Percentiles rank a stretch among this genome's conserved stretches.
These are phyloP conservation scores for Verticillium isaacii DNA, from an alignment of 2,329 filamentous ascomycete genomes.

Conservation along the genomic window DNA sequence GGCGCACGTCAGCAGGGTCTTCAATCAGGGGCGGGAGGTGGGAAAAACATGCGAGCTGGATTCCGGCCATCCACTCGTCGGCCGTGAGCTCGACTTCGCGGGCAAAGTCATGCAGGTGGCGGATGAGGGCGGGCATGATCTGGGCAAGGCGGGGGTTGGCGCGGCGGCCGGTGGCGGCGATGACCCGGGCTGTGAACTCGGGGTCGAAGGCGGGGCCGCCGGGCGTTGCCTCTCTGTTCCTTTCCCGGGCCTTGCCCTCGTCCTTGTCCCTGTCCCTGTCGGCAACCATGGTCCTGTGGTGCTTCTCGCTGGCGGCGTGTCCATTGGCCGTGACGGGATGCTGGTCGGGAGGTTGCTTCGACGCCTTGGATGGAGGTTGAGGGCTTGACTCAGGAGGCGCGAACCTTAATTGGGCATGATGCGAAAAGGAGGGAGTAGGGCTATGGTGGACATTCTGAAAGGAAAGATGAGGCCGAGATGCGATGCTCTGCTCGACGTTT, in stretches of 20 bases:
- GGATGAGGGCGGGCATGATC: constrained; percentile 54
- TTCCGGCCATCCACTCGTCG: constrained; percentile 62
- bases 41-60: constrained; percentile 43
- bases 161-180: constrained; percentile 59
- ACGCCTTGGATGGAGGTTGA: not conserved
- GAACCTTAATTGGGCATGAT: not conserved
- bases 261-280: not conserved
- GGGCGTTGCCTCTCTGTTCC: not conserved
- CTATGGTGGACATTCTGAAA: not conserved
- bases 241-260: not conserved
- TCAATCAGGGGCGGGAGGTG: not conserved
- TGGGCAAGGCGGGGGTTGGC: constrained; percentile 53
- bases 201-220: constrained; percentile 13
- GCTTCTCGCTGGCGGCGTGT: not conserved
- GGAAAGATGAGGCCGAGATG: not conserved
- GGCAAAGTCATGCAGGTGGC: constrained; percentile 64
- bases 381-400: not conserved
- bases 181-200: constrained; percentile 57
- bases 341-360: too few species aligned
- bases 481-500: not conserved
- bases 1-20: not conserved
- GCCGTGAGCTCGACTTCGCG: constrained; percentile 61
- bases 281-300: not conserved
- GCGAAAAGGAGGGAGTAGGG: not conserved
- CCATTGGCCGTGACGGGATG: not conserved